These are phyloP conservation scores for Exophiala alcalophila DNA, from an alignment of 2,329 filamentous ascomycete genomes.

Conservation along the genomic window DNA sequence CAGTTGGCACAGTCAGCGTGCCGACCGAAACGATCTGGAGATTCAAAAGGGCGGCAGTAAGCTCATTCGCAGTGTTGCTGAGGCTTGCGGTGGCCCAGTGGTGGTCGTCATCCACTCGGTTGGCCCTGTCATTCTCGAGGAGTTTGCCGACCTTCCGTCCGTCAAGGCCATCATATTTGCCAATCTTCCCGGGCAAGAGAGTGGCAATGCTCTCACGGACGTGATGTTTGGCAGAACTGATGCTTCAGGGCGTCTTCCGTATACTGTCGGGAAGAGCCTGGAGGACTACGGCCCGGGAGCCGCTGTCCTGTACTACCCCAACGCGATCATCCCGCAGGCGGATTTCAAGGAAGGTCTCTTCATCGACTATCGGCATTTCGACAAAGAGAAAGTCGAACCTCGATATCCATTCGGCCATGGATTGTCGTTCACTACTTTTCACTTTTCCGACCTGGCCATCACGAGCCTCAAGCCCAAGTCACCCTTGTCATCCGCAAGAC, in stretches of 20 bases:
- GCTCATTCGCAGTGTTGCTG: conserved; percentile 69
- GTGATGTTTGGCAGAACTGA: conserved; percentile 76
- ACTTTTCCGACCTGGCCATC: conserved; percentile 56
- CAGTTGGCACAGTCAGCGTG: conserved; percentile 61
- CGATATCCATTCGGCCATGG: conserved; percentile 86
- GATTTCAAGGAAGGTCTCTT: conserved; percentile 80
- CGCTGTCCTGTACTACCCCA: conserved; percentile 66
- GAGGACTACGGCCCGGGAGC: conserved; percentile 73
- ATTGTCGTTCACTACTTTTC: conserved; percentile 74
- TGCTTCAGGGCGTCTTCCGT: conserved; percentile 78
- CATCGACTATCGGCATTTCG: conserved; percentile 87
- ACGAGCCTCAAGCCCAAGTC: conserved; percentile 49
- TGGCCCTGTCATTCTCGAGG: conserved; percentile 75
- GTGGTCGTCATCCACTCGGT: conserved; percentile 87
- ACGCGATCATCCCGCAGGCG: conserved; percentile 71
- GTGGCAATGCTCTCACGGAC: conserved; percentile 75
- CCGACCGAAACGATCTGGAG: conserved; percentile 73
- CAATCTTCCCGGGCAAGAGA: conserved; percentile 85
- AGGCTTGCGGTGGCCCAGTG: conserved; percentile 65
- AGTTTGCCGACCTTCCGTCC: conserved; percentile 72
- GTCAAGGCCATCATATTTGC: conserved; percentile 78
- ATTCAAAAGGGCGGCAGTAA: conserved; percentile 75
- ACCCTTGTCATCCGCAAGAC: conserved; percentile 44
- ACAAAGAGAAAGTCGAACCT: conserved; percentile 69
- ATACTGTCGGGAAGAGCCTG: conserved; percentile 73